These are phyloP conservation scores for Phialemonium atrogriseum DNA, from an alignment of 2,329 filamentous ascomycete species.

Conservation along the genomic window DNA sequence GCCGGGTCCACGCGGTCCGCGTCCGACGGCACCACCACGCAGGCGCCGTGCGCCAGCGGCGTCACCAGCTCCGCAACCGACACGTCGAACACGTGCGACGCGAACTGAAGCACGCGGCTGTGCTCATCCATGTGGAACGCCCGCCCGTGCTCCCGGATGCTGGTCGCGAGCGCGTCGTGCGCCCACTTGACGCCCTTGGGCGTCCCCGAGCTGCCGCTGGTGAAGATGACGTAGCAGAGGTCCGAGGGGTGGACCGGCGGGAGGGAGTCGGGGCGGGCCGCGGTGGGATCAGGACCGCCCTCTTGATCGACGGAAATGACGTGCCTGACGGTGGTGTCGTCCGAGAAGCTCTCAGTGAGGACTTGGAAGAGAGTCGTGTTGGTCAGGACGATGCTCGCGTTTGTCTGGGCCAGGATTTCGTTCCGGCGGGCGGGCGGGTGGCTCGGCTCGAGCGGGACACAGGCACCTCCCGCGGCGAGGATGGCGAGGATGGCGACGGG, in stretches of 20 bases:
- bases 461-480: background rate
- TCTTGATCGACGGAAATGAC: constrained; percentile 1
- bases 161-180: constrained; percentile 6
- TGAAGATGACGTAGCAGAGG: constrained; percentile 35
- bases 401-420: background rate
- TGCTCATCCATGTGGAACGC: constrained; percentile 2
- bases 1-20: constrained; percentile 4
- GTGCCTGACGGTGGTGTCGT: constrained; percentile 1
- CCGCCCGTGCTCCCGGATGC: constrained; percentile 5
- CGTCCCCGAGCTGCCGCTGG: constrained; percentile 41
- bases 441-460: background rate
- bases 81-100: constrained; percentile 7
- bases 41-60: constrained; percentile 5
- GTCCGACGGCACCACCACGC: constrained; percentile 8
- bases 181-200: constrained; percentile 24
- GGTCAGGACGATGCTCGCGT: background rate
- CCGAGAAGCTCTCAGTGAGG: too few species aligned
- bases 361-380: too few species aligned
- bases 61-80: constrained; percentile 7
- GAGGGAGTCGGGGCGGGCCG: background rate
- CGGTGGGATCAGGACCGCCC: background rate
- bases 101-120: constrained; percentile 7
- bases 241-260: constrained; percentile 5
- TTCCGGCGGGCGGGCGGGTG: background rate
- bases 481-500: background rate